These are phyloP conservation scores for Millerozyma acaciae DNA, from an alignment of 805 yeast genomes.

Conservation along the genomic window DNA sequence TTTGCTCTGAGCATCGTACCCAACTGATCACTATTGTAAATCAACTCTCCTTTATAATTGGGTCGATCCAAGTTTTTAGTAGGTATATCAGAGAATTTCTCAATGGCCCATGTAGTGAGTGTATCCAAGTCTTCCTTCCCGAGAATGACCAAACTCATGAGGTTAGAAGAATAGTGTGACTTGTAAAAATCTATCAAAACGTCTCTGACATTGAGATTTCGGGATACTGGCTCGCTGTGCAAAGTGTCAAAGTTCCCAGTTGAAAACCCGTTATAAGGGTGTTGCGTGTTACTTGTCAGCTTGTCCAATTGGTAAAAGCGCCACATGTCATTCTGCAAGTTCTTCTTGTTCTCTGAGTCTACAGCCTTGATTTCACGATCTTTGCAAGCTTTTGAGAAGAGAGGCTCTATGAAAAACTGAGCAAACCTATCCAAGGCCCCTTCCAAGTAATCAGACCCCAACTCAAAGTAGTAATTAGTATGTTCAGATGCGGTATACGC, in stretches of 20 bases:
- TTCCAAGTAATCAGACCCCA: constrained; percentile 66
- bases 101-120: constrained; percentile 65
- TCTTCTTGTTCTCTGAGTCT: constrained; percentile 93
- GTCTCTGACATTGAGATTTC: constrained; percentile 73
- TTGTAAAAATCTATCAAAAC: constrained; percentile 73
- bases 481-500: constrained; percentile 89
- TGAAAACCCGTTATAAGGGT: constrained; percentile 84
- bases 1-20: constrained; percentile 58
- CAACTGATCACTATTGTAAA: constrained; percentile 48
- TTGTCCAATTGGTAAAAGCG: constrained; percentile 82
- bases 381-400: constrained; percentile 69
- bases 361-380: constrained; percentile 94
- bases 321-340: constrained; percentile 87
- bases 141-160: constrained; percentile 82
- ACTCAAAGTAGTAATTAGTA: constrained; percentile 88
- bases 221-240: constrained; percentile 55
- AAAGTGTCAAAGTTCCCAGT: constrained; percentile 85
- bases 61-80: constrained; percentile 47
- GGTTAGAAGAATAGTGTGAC: constrained; percentile 72
- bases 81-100: constrained; percentile 59
- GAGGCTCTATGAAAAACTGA: constrained; percentile 85
- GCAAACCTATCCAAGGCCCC: constrained; percentile 92
- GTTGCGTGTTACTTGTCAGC: constrained; percentile 63
- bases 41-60: constrained; percentile 39
- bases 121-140: constrained; percentile 78